phyloP scores from a whole-genome alignment of 2,329 filamentous ascomycete species.

The Beauveria australis region DNA sequence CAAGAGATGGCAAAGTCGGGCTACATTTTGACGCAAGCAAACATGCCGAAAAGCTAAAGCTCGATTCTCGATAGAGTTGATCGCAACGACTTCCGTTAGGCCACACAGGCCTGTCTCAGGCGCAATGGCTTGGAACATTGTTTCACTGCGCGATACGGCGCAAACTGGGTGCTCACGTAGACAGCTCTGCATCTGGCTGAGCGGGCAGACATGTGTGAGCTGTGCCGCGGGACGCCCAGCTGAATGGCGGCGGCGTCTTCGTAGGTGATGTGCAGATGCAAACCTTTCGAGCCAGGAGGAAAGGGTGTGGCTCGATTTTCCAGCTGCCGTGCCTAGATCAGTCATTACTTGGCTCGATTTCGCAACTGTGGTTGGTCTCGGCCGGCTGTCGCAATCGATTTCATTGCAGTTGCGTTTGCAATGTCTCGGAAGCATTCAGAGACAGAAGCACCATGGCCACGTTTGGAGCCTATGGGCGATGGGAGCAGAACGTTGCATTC shows the following conservation, averaged over 20 bases:
- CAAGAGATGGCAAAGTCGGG: background rate
- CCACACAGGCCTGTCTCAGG: background rate
- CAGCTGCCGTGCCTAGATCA: background rate
- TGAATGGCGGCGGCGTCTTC: background rate
- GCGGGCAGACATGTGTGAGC: background rate
- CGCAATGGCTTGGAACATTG: background rate
- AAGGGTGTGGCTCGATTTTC: background rate
- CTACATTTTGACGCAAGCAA: background rate
- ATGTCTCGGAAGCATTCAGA: too few species aligned
- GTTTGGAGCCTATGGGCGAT: background rate
- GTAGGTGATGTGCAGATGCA: background rate
- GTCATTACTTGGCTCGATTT: too few species aligned
- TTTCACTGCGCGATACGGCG: background rate
- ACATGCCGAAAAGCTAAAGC: background rate
- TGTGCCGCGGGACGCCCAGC: background rate
- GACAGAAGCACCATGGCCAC: background rate
- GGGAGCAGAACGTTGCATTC: background rate
- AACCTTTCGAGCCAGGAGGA: background rate
- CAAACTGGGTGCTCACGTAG: background rate
- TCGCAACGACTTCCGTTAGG: background rate
- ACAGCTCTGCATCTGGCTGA: background rate
- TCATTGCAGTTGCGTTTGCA: background rate
- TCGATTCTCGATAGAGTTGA: background rate
- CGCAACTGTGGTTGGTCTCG: background rate
- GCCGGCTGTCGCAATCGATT: background rate